These are phyloP conservation scores for Kwoniella mangroviensis DNA, from an alignment of 768 basidiomycete species.

Conservation along the genomic window DNA sequence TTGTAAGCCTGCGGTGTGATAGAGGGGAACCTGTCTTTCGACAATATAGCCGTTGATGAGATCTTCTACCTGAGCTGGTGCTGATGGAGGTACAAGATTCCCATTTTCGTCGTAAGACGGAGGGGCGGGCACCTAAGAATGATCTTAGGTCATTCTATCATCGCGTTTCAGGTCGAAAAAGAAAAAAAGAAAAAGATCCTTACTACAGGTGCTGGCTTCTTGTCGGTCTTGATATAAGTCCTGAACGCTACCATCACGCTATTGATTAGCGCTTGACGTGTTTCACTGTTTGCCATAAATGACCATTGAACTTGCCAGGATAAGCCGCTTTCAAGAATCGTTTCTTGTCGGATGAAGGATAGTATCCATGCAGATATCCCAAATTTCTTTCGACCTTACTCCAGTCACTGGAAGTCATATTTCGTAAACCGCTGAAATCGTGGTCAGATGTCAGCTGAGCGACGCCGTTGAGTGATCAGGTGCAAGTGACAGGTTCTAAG, in stretches of 20 bases:
- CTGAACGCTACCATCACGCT: not conserved
- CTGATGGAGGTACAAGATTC: not conserved
- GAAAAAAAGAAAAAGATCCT: no score
- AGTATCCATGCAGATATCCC: not conserved
- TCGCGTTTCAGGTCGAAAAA: no score
- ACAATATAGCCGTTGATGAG: not conserved
- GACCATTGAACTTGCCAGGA: not conserved
- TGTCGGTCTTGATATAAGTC: not conserved
- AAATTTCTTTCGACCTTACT: not conserved
- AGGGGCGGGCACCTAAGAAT: not conserved
- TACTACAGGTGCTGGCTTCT: not conserved
- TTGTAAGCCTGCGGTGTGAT: not conserved
- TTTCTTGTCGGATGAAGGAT: not conserved
- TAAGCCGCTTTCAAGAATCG: not conserved
- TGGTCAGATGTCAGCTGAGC: not conserved
- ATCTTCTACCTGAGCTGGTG: not conserved
- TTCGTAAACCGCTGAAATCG: not conserved
- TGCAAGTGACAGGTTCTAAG: not conserved
- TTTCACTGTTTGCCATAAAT: no score
- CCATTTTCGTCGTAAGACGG: not conserved
- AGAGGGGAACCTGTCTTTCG: not conserved
- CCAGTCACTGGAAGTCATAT: not conserved
- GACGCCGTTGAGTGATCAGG: no score
- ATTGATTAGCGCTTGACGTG: no score
- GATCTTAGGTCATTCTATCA: not conserved